A percentile compares a stretch with the other conserved stretches of the same genome.
Conservation (phyloP, 208 protist genomes). For the Tritrichomonas foetus region DNA sequence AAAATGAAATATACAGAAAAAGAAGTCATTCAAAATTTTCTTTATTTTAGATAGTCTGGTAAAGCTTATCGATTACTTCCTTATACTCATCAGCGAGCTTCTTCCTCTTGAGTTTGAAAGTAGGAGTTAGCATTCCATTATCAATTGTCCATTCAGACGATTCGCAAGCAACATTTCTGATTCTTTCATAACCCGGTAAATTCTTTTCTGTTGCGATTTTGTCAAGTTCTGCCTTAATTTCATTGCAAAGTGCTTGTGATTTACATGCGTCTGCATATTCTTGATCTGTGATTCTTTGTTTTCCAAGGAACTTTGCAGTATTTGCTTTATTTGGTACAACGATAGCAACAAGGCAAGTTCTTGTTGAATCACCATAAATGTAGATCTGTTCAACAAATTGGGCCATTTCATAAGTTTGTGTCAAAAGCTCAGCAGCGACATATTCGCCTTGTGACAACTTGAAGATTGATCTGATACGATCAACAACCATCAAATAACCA, state of each 20-base stretch:
- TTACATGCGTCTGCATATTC: background rate
- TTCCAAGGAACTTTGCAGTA: background rate
- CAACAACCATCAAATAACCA: slow-evolving; percentile 62
- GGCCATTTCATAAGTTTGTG: background rate
- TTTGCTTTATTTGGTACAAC: slow-evolving; percentile 55
- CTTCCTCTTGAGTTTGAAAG: slow-evolving; percentile 10
- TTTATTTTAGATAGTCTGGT: too few species aligned
- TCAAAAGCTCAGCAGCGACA: background rate
- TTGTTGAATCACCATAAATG: slow-evolving; percentile 50
- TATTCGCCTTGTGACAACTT: slow-evolving; percentile 68
- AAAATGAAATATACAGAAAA: too few species aligned
- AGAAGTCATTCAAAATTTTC: too few species aligned
- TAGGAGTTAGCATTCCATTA: background rate
- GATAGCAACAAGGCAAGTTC: slow-evolving; percentile 61
- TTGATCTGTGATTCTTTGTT: background rate
- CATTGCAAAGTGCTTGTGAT: background rate
- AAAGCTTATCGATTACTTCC: background rate
- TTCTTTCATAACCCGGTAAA: background rate
- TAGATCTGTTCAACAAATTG: slow-evolving; percentile 41
- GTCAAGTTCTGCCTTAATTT: background rate
- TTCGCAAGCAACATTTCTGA: background rate
- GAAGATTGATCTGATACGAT: slow-evolving; percentile 74
- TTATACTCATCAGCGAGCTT: background rate
- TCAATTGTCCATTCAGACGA: background rate
- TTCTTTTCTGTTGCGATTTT: background rate